Base-by-base conservation (phyloP, 1,284 basidiomycete genomes). In the Trametes hirsuta region DNA sequence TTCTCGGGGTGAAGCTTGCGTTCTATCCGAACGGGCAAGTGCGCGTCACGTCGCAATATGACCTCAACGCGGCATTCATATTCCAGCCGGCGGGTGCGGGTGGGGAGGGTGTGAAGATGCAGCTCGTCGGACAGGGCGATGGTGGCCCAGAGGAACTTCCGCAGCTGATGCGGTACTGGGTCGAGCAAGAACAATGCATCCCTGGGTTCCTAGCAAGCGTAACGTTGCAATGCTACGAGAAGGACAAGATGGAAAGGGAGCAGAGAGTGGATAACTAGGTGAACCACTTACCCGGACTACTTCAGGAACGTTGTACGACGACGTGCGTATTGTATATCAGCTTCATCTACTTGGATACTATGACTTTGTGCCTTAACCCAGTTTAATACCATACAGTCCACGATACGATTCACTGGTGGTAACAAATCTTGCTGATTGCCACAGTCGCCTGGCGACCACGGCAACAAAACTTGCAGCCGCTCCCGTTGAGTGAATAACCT, bases 1-100 rank as follows among this genome's bases (percentile, higher is more conserved):
- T 96, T 46, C 83, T 96, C 1, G 94, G 94, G 2, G 85, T 93
- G 66, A 94, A 94, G 72, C 80, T 95, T 39, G 86, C 88, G 1
- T 95, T 95, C 71, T 88, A 91, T 62, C 88, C 88, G 4, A 94
- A 92, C 55, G 93, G 93, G 0, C 86, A 91, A 64, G 87, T 95
- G 44, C 83, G 91, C 37, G 85, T 95, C 54, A 94, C 92, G 3
- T 90, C 87, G n/a, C 79, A 89, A 58, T 94, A 87, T 72, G 90
- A 93, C 69, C 77, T 90, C 6, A 79, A 78, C 53, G 85, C 88
- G 12, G 82, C 84, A 35, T 91, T 91, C 68, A 85, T 89, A 24
- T 92, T 92, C 72, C 84, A 86, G 69, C 88, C 89, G 1, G 69
- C 76, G 39, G 65, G 58, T 10, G 56, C 56, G 22, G 62, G 61